phyloP scores from a whole-genome alignment of 345 rosid species.

The Gossypium australe region DNA sequence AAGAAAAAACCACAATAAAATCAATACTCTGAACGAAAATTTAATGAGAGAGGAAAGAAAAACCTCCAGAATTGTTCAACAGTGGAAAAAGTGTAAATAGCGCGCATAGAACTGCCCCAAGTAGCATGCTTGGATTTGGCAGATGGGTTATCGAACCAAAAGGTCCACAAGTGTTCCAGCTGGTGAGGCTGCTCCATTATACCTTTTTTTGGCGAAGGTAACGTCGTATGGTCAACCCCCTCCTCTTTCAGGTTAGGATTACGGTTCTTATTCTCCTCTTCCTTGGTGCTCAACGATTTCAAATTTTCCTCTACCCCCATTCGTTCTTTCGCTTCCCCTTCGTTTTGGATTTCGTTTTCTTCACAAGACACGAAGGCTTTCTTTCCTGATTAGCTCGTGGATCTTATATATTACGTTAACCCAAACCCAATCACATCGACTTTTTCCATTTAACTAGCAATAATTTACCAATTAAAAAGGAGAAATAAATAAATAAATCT shows the following conservation, averaged over 20 bases:
- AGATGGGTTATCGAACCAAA: conserved; percentile 76
- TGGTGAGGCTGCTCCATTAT: conserved; percentile 42
- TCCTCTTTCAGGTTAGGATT: conserved; percentile 27
- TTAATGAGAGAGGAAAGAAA: not conserved
- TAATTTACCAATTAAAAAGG: not conserved
- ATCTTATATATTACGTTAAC: not conserved
- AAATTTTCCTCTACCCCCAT: conserved; percentile 36
- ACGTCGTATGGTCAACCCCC: conserved; percentile 36
- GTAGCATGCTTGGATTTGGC: conserved; percentile 47
- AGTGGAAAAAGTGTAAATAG: conserved; percentile 62
- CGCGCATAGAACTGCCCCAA: conserved; percentile 80
- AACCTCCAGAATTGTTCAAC: conserved; percentile 91
- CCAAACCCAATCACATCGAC: not conserved
- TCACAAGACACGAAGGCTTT: not conserved
- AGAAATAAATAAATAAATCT: not conserved
- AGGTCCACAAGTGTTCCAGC: conserved; percentile 80
- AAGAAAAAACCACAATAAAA: not conserved
- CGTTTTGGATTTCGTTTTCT: not conserved
- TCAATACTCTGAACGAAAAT: too few relatives aligned
- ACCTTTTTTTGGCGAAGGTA: conserved; percentile 22
- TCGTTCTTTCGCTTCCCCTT: not conserved
- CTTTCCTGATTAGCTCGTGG: not conserved
- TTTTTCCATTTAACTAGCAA: not conserved
- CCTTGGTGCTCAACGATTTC: conserved; percentile 21
- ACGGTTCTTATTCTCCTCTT: conserved; percentile 22